Evolutionary conservation across 768 basidiomycete genomes (phyloP).

Genomic region (Chalciporus piperatus): DNA sequence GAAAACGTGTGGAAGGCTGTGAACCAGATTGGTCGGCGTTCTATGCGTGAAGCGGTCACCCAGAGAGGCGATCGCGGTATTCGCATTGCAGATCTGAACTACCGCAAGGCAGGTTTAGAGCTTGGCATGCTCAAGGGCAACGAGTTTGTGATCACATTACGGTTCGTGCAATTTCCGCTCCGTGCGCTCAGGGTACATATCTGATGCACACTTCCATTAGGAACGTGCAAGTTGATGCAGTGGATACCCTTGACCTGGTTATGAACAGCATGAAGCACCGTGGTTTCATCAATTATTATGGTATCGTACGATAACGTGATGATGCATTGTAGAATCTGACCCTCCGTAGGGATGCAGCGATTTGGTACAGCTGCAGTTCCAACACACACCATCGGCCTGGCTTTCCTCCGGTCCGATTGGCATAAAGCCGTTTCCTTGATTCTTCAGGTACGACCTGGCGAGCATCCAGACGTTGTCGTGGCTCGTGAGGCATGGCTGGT

Average conservation of each 20-base stretch:
- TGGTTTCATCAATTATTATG: slow-evolving; percentile 99
- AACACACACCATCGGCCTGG: slow-evolving; percentile 91
- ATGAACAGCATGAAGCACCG: slow-evolving; percentile 74
- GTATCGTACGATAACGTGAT: slow-evolving; percentile 36
- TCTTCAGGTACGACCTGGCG: slow-evolving; percentile 79
- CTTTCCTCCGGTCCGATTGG: slow-evolving; percentile 89
- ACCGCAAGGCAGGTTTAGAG: slow-evolving; percentile 79
- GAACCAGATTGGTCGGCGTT: slow-evolving; percentile 64
- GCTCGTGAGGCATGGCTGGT: slow-evolving; percentile 89
- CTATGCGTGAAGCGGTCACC: slow-evolving; percentile 53
- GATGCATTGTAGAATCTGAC: slow-evolving; percentile 3
- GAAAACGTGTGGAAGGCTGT: slow-evolving; percentile 83
- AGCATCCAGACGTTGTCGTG: slow-evolving; percentile 85
- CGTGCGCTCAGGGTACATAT: slow-evolving; percentile 13
- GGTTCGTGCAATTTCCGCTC: slow-evolving; percentile 43
- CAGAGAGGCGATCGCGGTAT: slow-evolving; percentile 88
- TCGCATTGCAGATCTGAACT: slow-evolving; percentile 83
- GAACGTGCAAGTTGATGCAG: slow-evolving; percentile 78
- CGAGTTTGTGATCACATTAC: slow-evolving; percentile 88
- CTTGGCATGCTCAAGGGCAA: slow-evolving; percentile 97
- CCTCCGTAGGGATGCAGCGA: slow-evolving; percentile 84
- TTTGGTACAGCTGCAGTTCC: slow-evolving; percentile 97
- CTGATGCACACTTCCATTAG: slow-evolving; percentile 38
- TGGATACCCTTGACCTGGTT: slow-evolving; percentile 68
- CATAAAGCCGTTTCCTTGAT: slow-evolving; percentile 81